phyloP scores from a whole-genome alignment of 2,329 filamentous ascomycete genomes.

The Exophiala sp. region DNA sequence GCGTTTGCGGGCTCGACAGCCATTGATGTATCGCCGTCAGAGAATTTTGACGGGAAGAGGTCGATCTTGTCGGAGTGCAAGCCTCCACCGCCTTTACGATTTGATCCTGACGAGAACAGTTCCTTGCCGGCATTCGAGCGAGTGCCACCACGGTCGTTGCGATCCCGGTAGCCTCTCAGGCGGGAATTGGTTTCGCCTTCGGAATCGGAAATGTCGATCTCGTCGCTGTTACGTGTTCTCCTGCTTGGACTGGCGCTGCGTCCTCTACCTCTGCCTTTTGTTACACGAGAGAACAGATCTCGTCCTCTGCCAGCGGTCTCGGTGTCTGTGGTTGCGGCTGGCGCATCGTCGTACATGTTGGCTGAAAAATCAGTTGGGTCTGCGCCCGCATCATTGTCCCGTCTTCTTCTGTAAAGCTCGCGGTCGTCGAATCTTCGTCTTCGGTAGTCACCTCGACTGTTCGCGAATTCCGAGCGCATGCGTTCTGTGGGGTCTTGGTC shows the following conservation, averaged over 20 bases:
- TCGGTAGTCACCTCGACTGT: slow-evolving; percentile 44
- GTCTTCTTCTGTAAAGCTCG: slow-evolving; percentile 43
- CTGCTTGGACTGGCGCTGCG: slow-evolving; percentile 60
- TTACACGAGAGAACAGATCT: slow-evolving; percentile 41
- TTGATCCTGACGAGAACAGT: slow-evolving; percentile 54
- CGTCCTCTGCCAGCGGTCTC: slow-evolving; percentile 30
- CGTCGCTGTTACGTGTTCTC: slow-evolving; percentile 42
- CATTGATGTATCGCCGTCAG: slow-evolving; percentile 18
- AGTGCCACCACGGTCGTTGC: slow-evolving; percentile 36
- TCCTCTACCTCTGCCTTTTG: slow-evolving; percentile 49
- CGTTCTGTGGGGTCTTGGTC: slow-evolving; percentile 80
- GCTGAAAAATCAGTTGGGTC: slow-evolving; percentile 58
- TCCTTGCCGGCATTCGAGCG: slow-evolving; percentile 47
- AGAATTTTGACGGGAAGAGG: slow-evolving; percentile 45
- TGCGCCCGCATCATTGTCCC: slow-evolving; percentile 47
- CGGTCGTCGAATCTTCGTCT: slow-evolving; percentile 61
- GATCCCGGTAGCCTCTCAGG: slow-evolving; percentile 42
- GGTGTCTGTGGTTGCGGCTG: slow-evolving; percentile 30
- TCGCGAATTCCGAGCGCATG: slow-evolving; percentile 52
- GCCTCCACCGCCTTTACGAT: slow-evolving; percentile 40
- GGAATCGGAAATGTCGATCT: slow-evolving; percentile 41
- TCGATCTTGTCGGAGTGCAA: slow-evolving; percentile 29
- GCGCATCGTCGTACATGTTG: slow-evolving; percentile 77
- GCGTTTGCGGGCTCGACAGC: slow-evolving; percentile 40
- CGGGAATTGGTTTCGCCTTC: slow-evolving; percentile 32